A percentile compares a stretch with the other conserved stretches of the same genome.
phyloP scores from a whole-genome alignment of 495 filamentous ascomycete genomes.

The Sordaria brevicollis region DNA sequence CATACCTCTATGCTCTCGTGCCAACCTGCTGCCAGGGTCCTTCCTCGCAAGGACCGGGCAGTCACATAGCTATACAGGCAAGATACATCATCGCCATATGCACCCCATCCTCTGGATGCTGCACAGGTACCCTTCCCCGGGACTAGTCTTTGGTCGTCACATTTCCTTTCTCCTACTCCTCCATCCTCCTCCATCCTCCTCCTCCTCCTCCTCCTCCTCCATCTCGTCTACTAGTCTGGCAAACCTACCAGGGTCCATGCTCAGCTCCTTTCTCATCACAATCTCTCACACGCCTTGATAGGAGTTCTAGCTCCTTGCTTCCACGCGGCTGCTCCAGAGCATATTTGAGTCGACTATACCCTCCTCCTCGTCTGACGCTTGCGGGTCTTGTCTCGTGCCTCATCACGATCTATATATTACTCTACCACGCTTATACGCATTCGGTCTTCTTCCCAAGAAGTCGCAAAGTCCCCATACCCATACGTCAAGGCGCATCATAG shows the following conservation, averaged over 20 bases:
- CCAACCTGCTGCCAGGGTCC: background rate
- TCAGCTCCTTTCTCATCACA: background rate
- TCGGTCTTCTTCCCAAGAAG: background rate
- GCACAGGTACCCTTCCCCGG: background rate
- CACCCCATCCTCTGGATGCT: background rate
- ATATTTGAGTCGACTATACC: background rate
- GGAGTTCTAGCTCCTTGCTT: background rate
- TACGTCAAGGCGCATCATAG: background rate
- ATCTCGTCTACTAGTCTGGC: background rate
- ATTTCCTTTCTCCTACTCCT: background rate
- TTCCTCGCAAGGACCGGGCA: background rate
- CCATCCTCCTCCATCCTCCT: background rate
- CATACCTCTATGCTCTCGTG: background rate
- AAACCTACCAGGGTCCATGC: background rate
- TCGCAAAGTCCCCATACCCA: background rate
- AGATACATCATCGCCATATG: background rate
- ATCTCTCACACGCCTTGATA: background rate
- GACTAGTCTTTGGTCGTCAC: background rate
- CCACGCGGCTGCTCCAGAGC: background rate
- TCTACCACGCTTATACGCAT: background rate
- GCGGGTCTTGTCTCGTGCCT: background rate
- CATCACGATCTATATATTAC: background rate
- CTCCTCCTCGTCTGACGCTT: background rate
- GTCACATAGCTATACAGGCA: background rate
- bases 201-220: background rate